Evolutionary conservation across 2,329 filamentous ascomycete species (phyloP).

Genomic region (Beauveria australis): DNA sequence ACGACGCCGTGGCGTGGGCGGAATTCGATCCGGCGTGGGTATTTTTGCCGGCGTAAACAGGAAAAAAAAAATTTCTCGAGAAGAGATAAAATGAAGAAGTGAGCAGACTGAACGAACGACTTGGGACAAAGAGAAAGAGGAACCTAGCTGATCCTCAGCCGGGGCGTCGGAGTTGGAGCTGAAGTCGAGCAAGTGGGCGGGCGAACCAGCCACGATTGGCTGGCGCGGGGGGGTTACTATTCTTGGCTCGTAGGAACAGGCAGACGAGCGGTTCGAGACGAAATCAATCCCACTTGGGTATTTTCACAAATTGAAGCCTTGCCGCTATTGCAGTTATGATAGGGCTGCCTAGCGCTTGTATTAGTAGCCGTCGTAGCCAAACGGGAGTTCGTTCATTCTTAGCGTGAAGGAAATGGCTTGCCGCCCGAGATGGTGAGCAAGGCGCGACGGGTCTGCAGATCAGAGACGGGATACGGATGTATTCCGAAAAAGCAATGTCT

Average conservation of each 20-base stretch:
- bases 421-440: background rate
- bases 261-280: background rate
- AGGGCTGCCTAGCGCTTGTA: background rate
- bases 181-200: constrained; percentile 1
- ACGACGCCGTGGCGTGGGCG: background rate
- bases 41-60: background rate
- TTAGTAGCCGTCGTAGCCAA: background rate
- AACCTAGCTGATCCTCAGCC: background rate
- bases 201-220: constrained; percentile 4
- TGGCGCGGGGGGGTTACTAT: background rate
- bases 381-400: background rate
- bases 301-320: background rate
- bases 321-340: background rate
- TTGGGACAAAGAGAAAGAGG: background rate
- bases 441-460: background rate
- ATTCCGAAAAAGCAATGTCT: too few relatives aligned
- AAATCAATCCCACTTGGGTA: background rate
- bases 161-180: constrained; percentile 1
- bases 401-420: background rate
- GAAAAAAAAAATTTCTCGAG: background rate
- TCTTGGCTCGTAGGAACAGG: background rate
- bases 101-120: background rate
- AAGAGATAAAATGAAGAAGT: background rate
- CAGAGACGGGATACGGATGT: too few relatives aligned
- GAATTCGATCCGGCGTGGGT: background rate